Conservation (phyloP, 2,329 filamentous ascomycete genomes). For the Metarhizium rileyi region DNA sequence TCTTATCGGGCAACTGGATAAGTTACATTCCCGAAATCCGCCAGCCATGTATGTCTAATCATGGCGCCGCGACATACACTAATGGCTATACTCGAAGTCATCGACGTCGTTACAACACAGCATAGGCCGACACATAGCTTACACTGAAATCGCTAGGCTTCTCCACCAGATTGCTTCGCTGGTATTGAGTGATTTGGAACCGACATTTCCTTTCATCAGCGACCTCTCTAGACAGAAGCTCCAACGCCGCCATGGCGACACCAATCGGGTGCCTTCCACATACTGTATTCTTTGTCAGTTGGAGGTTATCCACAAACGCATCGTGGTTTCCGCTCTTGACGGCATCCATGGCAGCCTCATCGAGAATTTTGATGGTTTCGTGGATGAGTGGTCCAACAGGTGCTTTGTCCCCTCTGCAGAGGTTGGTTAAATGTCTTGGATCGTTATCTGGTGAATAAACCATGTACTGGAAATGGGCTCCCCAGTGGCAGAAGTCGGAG, state of each 20-base stretch:
- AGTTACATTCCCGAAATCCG: too few relatives aligned
- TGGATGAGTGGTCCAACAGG: constrained; percentile 51
- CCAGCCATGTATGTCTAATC: not conserved
- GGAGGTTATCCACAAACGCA: constrained; percentile 58
- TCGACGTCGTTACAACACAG: constrained; percentile 45
- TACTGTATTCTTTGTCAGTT: constrained; percentile 76
- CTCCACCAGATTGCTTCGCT: constrained; percentile 69
- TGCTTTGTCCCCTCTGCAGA: constrained; percentile 20
- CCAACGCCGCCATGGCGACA: constrained; percentile 79
- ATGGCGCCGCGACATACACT: not conserved
- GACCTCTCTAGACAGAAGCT: constrained; percentile 42
- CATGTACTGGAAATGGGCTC: constrained; percentile 67
- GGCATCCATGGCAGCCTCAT: constrained; percentile 73
- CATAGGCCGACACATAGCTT: constrained; percentile 90
- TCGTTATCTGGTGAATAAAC: constrained; percentile 50
- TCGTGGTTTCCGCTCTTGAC: constrained; percentile 68
- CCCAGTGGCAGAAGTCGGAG: constrained; percentile 98
- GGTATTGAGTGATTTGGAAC: constrained; percentile 79
- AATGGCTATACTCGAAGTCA: not conserved
- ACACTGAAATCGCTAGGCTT: constrained; percentile 70
- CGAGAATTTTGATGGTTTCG: constrained; percentile 73
- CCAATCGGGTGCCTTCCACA: constrained; percentile 94
- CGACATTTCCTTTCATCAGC: constrained; percentile 33
- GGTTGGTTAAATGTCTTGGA: constrained; percentile 29
- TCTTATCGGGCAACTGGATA: too few relatives aligned